Evolutionary conservation across 805 yeast species (phyloP).

Genomic region (Candida fluviatilis): DNA sequence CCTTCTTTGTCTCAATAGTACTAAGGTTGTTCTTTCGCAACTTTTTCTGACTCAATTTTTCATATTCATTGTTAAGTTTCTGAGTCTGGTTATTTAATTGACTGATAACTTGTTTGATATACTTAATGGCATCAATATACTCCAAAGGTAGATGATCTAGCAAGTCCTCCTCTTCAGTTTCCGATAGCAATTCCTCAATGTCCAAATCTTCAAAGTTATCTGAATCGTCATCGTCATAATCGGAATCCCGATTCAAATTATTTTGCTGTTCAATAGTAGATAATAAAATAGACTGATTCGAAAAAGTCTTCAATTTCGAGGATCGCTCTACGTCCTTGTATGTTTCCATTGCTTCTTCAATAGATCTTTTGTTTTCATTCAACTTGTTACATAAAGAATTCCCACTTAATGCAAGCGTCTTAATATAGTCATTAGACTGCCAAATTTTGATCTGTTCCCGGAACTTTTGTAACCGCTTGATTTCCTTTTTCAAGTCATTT

Average conservation of each 20-base stretch:
- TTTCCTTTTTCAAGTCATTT: conserved; percentile 41
- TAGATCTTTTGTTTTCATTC: conserved; percentile 35
- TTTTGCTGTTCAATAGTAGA: conserved; percentile 26
- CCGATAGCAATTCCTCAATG: conserved; percentile 5
- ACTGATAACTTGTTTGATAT: conserved; percentile 25
- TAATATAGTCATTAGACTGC: conserved; percentile 36
- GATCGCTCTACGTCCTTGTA: conserved; percentile 41
- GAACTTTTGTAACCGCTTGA: conserved; percentile 41
- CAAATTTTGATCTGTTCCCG: conserved; percentile 44
- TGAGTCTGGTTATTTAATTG: conserved; percentile 33
- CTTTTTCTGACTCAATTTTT: conserved; percentile 35
- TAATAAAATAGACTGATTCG: conserved; percentile 43
- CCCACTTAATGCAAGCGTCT: conserved; percentile 15
- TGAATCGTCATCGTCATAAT: conserved; percentile 8
- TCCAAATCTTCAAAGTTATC: conserved; percentile 6
- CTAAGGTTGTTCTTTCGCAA: conserved; percentile 33
- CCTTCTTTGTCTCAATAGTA: conserved; percentile 37
- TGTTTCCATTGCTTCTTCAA: conserved; percentile 44
- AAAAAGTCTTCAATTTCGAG: conserved; percentile 40
- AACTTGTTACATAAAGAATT: conserved; percentile 16
- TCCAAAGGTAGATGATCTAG: conserved; percentile 28
- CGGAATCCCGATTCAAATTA: conserved; percentile 5
- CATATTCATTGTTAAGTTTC: conserved; percentile 36
- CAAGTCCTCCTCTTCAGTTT: conserved; percentile 25
- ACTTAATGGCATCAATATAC: conserved; percentile 29